These are phyloP conservation scores for Leccinellum luteum DNA, from an alignment of 768 basidiomycete species.

Conservation along the genomic window DNA sequence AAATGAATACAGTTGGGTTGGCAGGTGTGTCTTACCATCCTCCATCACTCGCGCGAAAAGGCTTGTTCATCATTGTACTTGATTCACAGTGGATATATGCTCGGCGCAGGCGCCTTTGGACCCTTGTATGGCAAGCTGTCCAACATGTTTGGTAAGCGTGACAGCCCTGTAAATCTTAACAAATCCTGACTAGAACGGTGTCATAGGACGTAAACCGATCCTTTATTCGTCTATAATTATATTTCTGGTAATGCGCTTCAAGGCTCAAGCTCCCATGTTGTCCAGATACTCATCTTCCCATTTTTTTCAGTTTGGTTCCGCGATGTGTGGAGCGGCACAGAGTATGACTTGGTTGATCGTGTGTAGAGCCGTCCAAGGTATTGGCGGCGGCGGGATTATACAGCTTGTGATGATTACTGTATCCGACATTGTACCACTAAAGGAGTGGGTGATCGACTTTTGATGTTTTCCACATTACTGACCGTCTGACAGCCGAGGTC, in stretches of 20 bases:
- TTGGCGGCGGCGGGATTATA: constrained; percentile 79
- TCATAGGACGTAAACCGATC: constrained; percentile 62
- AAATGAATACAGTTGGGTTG: constrained; percentile 69
- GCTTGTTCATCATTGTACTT: background rate
- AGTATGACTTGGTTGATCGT: constrained; percentile 76
- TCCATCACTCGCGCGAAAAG: background rate
- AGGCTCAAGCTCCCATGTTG: background rate
- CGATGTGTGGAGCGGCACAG: constrained; percentile 79
- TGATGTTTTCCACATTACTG: constrained; percentile 14
- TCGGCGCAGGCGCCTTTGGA: constrained; percentile 62
- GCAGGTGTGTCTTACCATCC: constrained; percentile 42
- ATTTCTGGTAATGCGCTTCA: constrained; percentile 54
- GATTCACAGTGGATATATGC: constrained; percentile 65
- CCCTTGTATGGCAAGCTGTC: constrained; percentile 81
- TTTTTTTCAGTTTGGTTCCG: constrained; percentile 60
- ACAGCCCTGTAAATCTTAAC: constrained; percentile 21
- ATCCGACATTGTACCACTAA: constrained; percentile 77
- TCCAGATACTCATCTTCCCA: background rate
- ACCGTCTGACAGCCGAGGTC: constrained; percentile 56
- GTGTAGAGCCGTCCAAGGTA: constrained; percentile 76
- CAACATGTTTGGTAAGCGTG: constrained; percentile 43
- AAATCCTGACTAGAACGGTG: background rate
- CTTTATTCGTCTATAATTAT: constrained; percentile 61
- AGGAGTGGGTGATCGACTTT: constrained; percentile 50
- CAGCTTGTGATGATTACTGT: constrained; percentile 77